These are phyloP conservation scores for Zancudomyces culisetae DNA, from an alignment of 371 early-diverging fungal species.

Conservation along the genomic window DNA sequence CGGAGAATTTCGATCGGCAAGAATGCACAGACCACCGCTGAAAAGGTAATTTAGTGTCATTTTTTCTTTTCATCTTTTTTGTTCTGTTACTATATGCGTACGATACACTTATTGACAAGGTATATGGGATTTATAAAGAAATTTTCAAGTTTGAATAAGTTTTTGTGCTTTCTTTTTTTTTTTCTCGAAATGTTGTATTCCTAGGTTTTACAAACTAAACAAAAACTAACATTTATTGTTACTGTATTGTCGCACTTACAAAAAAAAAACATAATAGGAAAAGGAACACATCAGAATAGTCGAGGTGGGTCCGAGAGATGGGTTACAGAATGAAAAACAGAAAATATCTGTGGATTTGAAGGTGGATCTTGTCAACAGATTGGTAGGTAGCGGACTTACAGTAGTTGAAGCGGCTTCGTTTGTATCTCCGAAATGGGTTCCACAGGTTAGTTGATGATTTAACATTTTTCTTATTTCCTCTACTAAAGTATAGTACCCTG, in stretches of 20 bases:
- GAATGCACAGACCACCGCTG: too few species aligned
- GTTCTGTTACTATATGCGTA: too few species aligned
- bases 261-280: not conserved
- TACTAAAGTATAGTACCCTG: not conserved
- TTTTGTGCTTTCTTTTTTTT: too few species aligned
- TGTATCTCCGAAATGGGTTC: constrained; percentile 96
- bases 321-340: constrained; percentile 89
- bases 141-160: too few species aligned
- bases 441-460: constrained; percentile 40
- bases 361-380: constrained; percentile 60
- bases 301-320: constrained; percentile 91
- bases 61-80: too few species aligned
- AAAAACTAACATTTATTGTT: not conserved
- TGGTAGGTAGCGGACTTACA: constrained; percentile 64
- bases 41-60: too few species aligned
- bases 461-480: not conserved
- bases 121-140: too few species aligned
- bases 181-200: too few species aligned
- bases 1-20: too few species aligned
- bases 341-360: constrained; percentile 62
- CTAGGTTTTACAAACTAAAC: not conserved
- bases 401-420: constrained; percentile 85
- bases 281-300: constrained; percentile 28
- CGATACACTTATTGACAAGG: too few species aligned
- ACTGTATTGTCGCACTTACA: too few species aligned